These are phyloP conservation scores for Cichorium intybus DNA, from an alignment of 140 eudicot species.

Conservation along the genomic window DNA sequence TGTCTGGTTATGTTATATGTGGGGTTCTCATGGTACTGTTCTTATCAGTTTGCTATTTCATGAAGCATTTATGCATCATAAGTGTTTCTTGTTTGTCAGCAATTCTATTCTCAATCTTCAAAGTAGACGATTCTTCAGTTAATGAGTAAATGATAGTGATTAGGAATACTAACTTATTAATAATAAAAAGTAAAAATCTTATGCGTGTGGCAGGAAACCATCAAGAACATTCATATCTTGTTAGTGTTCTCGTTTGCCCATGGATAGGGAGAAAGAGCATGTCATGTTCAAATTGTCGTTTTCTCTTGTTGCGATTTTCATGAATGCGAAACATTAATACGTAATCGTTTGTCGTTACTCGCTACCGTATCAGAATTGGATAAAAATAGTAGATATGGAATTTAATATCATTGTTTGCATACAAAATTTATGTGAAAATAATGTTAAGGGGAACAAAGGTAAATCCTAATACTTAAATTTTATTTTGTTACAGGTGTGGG, in stretches of 20 bases:
- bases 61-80: not conserved
- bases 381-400: not conserved
- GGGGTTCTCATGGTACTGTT: not conserved
- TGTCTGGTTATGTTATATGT: not conserved
- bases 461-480: not conserved
- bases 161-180: too few species aligned
- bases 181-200: not conserved
- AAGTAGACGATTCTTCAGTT: not conserved
- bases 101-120: not conserved
- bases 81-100: not conserved
- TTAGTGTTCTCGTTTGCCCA: not conserved
- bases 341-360: not conserved
- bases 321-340: slow-evolving; percentile 1
- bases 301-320: not conserved
- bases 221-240: not conserved
- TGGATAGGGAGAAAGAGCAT: not conserved
- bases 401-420: not conserved
- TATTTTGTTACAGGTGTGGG: slow-evolving; percentile 41
- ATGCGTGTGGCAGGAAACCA: not conserved
- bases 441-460: not conserved
- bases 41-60: not conserved
- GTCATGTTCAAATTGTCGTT: not conserved
- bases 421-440: not conserved
- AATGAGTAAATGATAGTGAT: slow-evolving; percentile 1
- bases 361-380: not conserved